Conservation (phyloP, 2,329 filamentous ascomycete species). For the Akanthomyces uredinophilus region DNA sequence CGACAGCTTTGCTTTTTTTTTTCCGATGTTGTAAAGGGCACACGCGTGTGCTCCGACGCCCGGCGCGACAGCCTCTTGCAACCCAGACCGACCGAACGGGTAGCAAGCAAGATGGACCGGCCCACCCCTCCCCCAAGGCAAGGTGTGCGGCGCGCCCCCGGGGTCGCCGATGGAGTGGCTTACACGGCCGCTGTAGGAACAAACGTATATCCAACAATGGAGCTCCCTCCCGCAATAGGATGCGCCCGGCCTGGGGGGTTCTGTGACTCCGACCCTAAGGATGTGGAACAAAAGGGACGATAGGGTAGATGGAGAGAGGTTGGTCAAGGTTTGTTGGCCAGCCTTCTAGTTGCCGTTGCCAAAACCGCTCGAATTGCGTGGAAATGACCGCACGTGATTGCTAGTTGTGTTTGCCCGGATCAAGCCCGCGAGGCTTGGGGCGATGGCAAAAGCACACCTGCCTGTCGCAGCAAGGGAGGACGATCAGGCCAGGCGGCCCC, state of each 20-base stretch:
- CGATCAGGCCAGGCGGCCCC: background rate
- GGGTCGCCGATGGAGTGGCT: slow-evolving; percentile 11
- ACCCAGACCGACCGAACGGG: background rate
- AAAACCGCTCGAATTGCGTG: background rate
- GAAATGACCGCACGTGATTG: slow-evolving; percentile 1
- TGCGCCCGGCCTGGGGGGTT: background rate
- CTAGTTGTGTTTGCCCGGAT: background rate
- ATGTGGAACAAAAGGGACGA: background rate
- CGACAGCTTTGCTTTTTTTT: background rate
- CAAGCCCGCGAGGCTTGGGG: too few relatives aligned
- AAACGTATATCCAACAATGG: slow-evolving; percentile 10
- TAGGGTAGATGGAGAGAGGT: background rate
- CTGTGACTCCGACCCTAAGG: background rate
- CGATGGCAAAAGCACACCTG: background rate
- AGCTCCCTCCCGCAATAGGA: background rate
- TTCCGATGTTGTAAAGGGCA: background rate
- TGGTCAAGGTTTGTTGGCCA: background rate
- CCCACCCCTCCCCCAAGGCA: background rate
- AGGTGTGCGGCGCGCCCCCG: background rate
- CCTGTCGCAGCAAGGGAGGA: background rate
- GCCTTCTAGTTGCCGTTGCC: background rate
- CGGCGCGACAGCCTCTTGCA: background rate
- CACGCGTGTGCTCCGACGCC: background rate
- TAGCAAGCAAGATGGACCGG: too few relatives aligned
- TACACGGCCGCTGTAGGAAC: slow-evolving; percentile 1